phyloP scores from a whole-genome alignment of 2,329 filamentous ascomycete species.

The Neoscytalidium dimidiatum region DNA sequence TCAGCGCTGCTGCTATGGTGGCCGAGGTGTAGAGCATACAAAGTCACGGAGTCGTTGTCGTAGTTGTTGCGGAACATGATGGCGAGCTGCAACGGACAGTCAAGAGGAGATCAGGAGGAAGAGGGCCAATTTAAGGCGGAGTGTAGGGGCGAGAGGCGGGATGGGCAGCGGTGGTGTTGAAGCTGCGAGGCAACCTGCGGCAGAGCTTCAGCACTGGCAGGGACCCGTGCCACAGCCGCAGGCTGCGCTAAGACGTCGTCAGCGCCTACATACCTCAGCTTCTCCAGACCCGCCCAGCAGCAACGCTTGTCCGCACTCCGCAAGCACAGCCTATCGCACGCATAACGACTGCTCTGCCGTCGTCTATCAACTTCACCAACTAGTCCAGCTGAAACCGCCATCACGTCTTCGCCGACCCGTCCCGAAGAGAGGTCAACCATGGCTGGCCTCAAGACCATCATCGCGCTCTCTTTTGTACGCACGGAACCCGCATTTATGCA shows the following conservation, averaged over 20 bases:
- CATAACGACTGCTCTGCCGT: not conserved
- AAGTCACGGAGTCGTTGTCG: slow-evolving; percentile 99
- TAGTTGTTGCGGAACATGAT: slow-evolving; percentile 99
- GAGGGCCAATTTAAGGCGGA: slow-evolving; percentile 1
- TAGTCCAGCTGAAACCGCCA: not conserved
- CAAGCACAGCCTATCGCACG: slow-evolving; percentile 1
- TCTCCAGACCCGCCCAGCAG: slow-evolving; percentile 6
- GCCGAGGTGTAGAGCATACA: slow-evolving; percentile 60
- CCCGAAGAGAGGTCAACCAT: slow-evolving; percentile 47
- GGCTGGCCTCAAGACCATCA: slow-evolving; percentile 98
- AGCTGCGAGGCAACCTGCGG: slow-evolving; percentile 27
- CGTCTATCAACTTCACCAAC: not conserved
- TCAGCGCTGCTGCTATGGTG: slow-evolving; percentile 24
- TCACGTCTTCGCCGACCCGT: not conserved
- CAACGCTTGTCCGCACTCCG: not conserved
- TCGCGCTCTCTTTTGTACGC: slow-evolving; percentile 91
- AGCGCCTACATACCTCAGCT: slow-evolving; percentile 15
- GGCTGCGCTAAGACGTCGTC: slow-evolving; percentile 12
- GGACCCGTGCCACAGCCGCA: slow-evolving; percentile 9
- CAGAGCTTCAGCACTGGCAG: slow-evolving; percentile 7
- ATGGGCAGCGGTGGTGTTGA: slow-evolving; percentile 23
- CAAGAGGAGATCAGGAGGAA: not conserved
- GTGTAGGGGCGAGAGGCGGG: slow-evolving; percentile 10
- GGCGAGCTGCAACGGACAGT: slow-evolving; percentile 29
- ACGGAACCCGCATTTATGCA: not conserved